phyloP scores from a whole-genome alignment of 2,329 filamentous ascomycete genomes.

The Acarospora socialis region DNA sequence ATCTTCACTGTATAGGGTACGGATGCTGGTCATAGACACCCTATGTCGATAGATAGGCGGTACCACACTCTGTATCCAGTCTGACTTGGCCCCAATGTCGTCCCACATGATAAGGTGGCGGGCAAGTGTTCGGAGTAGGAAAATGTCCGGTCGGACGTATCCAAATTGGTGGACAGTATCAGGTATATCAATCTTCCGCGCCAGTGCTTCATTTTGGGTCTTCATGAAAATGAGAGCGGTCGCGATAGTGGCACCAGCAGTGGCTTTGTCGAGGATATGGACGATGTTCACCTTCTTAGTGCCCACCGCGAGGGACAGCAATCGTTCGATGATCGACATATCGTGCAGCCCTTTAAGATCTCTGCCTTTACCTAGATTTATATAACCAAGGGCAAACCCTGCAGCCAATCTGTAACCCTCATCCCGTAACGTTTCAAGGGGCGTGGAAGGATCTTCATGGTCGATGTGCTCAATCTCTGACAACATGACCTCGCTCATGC shows the following conservation, averaged over 20 bases:
- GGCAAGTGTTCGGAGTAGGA: constrained; percentile 76
- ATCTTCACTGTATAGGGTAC: constrained; percentile 60
- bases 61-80: constrained; percentile 64
- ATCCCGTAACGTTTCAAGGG: constrained; percentile 68
- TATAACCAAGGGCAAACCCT: constrained; percentile 82
- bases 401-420: constrained; percentile 94
- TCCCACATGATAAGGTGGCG: constrained; percentile 91
- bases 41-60: constrained; percentile 53
- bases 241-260: constrained; percentile 83
- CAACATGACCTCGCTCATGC: constrained; percentile 98
- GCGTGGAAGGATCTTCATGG: constrained; percentile 52
- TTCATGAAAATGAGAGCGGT: constrained; percentile 94
- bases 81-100: constrained; percentile 54
- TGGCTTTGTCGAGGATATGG: constrained; percentile 83
- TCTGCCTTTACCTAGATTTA: constrained; percentile 83
- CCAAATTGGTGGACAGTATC: constrained; percentile 85
- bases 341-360: constrained; percentile 82
- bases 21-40: constrained; percentile 45
- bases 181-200: constrained; percentile 83
- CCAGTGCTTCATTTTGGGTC: constrained; percentile 73
- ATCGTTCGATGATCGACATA: constrained; percentile 80
- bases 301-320: constrained; percentile 72
- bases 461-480: constrained; percentile 89
- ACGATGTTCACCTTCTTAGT: constrained; percentile 85
- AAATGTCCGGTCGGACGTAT: constrained; percentile 84